These are phyloP conservation scores for Globisporangium cylindrosporum DNA, from an alignment of 352 stramenopile genomes.

Conservation along the genomic window DNA sequence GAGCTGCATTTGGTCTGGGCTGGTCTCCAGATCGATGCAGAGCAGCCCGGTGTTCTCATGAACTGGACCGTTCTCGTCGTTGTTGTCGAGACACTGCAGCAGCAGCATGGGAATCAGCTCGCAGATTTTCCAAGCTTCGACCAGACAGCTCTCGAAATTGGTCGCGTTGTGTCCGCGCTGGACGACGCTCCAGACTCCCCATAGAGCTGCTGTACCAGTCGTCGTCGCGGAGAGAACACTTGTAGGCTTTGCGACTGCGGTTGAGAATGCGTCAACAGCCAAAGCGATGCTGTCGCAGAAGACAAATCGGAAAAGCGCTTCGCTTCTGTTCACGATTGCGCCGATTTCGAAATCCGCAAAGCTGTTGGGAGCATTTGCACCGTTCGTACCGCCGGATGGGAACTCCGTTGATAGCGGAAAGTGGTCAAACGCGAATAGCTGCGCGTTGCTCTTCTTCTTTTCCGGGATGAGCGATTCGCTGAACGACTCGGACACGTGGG, in stretches of 20 bases:
- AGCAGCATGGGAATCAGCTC: slow-evolving; percentile 18
- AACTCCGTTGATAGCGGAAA: slow-evolving; percentile 6
- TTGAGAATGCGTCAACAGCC: slow-evolving; percentile 6
- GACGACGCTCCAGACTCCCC: slow-evolving; percentile 19
- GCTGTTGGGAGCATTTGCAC: not conserved
- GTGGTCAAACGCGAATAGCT: slow-evolving; percentile 23
- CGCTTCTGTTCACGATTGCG: not conserved
- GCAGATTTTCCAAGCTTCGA: slow-evolving; percentile 23
- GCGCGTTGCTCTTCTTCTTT: slow-evolving; percentile 4
- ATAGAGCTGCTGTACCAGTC: slow-evolving; percentile 1
- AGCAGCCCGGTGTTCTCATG: not conserved
- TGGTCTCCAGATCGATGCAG: slow-evolving; percentile 16
- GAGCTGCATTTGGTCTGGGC: slow-evolving; percentile 25
- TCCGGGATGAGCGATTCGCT: slow-evolving; percentile 18
- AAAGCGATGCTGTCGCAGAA: slow-evolving; percentile 8
- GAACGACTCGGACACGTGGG: slow-evolving; percentile 20
- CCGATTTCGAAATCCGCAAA: slow-evolving; percentile 17
- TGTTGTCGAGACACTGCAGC: not conserved
- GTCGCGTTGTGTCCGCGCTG: slow-evolving; percentile 17
- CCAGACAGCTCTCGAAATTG: slow-evolving; percentile 16
- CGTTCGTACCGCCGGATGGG: not conserved
- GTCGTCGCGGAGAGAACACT: not conserved
- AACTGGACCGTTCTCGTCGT: not conserved
- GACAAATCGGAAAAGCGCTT: slow-evolving; percentile 2
- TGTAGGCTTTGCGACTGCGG: not conserved